Conservation (phyloP, 2,329 filamentous ascomycete genomes). For the Teratosphaeriaceae sp. region DNA sequence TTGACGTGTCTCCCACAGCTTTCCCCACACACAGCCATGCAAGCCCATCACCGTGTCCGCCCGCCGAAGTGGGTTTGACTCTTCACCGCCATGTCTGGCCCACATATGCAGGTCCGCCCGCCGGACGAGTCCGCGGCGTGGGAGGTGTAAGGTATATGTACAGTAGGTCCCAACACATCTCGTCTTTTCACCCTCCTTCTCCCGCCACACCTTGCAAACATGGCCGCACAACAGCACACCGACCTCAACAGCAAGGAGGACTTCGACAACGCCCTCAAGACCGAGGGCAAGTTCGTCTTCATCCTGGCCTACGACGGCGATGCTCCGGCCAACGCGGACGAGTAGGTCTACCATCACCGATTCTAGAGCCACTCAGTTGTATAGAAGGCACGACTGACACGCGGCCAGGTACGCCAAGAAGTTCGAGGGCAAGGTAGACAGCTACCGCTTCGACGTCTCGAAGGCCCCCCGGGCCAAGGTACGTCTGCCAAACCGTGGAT, state of each 20-base stretch:
- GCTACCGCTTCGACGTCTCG: constrained; percentile 23
- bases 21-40: not conserved
- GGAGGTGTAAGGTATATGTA: not conserved
- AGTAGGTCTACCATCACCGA: constrained; percentile 21
- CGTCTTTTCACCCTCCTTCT: not conserved
- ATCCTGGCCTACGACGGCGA: constrained; percentile 26
- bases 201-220: too few relatives aligned
- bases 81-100: not conserved
- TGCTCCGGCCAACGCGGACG: constrained; percentile 19
- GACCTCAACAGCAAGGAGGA: constrained; percentile 26
- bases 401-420: constrained; percentile 21
- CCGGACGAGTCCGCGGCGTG: too few relatives aligned
- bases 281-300: constrained; percentile 27
- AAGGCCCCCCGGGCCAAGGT: constrained; percentile 8
- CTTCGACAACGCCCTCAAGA: constrained; percentile 24
- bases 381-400: constrained; percentile 14
- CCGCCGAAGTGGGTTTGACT: too few relatives aligned
- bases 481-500: not conserved
- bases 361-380: constrained; percentile 18
- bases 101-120: not conserved
- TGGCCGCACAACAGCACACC: constrained; percentile 13
- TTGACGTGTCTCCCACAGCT: too few relatives aligned
- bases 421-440: constrained; percentile 21
- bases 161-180: not conserved
- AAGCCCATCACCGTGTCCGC: too few relatives aligned